Evolutionary conservation across 768 basidiomycete genomes (phyloP).

Genomic region (Clitopilus passeckerianus): DNA sequence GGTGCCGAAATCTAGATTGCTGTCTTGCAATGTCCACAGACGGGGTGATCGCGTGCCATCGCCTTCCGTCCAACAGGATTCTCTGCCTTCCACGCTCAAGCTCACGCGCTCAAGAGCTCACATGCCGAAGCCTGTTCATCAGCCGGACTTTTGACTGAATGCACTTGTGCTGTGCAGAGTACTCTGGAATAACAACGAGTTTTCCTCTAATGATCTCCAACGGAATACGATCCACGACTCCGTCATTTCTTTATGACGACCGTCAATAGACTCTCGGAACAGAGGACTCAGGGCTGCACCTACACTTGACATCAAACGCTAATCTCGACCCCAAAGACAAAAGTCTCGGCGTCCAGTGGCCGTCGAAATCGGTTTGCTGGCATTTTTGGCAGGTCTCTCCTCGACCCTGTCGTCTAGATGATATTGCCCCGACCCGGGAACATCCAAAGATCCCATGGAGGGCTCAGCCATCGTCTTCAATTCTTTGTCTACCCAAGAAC

Average conservation of each 20-base stretch:
- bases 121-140: not conserved
- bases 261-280: not conserved
- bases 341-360: not conserved
- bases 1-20: conserved; percentile 13
- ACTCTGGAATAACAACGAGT: no score
- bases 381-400: not conserved
- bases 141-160: not conserved
- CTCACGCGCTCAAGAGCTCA: not conserved
- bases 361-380: not conserved
- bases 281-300: not conserved
- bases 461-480: no score
- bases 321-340: not conserved
- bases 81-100: not conserved
- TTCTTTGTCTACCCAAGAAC: no score
- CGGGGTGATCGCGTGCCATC: not conserved
- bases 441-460: no score
- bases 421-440: not conserved
- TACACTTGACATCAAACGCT: not conserved
- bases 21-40: not conserved
- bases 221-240: not conserved
- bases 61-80: not conserved
- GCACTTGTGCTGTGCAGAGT: not conserved
- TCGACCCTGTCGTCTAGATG: not conserved
- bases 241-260: not conserved
- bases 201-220: no score